A percentile compares a stretch with the other conserved stretches of the same genome.
Evolutionary conservation across 257 asterid genomes (phyloP).

Genomic region (Osmanthus fragrans): DNA sequence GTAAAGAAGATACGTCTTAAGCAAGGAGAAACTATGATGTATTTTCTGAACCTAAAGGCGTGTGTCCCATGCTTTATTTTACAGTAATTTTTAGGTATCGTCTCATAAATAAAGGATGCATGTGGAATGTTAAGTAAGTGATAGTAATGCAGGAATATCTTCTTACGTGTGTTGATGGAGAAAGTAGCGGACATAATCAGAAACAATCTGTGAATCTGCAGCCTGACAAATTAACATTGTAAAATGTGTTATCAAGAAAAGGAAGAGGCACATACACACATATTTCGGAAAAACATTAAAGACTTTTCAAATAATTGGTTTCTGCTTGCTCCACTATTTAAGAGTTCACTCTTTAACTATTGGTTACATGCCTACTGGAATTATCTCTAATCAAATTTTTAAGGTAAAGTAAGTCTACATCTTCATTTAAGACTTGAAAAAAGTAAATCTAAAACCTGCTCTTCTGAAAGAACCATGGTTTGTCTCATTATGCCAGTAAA

Average conservation of each 20-base stretch:
- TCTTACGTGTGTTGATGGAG: constrained; percentile 88
- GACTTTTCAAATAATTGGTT: neutral
- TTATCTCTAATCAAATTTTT: neutral
- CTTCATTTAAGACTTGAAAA: neutral
- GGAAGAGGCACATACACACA: neutral
- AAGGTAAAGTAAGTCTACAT: neutral
- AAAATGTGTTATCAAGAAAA: constrained; percentile 20
- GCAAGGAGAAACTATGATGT: neutral
- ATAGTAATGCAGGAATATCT: neutral
- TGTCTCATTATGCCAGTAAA: neutral
- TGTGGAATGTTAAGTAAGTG: neutral
- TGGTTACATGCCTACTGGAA: neutral
- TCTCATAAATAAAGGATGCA: neutral
- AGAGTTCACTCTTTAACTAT: neutral
- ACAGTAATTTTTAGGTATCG: neutral
- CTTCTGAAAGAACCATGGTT: neutral
- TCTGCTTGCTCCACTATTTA: neutral
- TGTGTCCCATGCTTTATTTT: neutral
- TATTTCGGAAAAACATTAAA: neutral
- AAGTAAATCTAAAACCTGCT: neutral
- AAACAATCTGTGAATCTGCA: constrained; percentile 80
- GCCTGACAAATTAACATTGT: constrained; percentile 50
- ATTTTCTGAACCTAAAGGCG: neutral
- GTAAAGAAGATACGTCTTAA: neutral
- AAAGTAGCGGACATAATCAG: constrained; percentile 79